Conservation (phyloP, 495 filamentous ascomycete species). For the Aspergillus steynii region DNA sequence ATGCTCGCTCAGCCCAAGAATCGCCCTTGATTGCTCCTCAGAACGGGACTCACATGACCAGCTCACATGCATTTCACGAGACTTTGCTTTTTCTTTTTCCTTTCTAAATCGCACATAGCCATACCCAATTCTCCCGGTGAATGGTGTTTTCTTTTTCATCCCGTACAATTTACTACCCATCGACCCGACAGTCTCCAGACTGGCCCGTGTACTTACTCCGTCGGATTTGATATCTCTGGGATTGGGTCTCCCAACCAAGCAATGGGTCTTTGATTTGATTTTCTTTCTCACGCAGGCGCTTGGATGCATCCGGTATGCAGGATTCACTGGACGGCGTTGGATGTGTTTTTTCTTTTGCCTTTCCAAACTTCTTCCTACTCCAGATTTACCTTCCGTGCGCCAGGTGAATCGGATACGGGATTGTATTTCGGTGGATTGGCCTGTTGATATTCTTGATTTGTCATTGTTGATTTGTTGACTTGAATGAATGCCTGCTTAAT, state of each 20-base stretch:
- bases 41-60: conserved; percentile 5
- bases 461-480: no score
- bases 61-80: not conserved
- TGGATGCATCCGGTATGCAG: conserved; percentile 21
- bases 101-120: not conserved
- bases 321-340: conserved; percentile 17
- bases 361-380: not conserved
- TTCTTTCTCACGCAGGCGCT: conserved; percentile 13
- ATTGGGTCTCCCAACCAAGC: conserved; percentile 4
- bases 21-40: conserved; percentile 25
- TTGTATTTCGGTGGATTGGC: not conserved
- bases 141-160: not conserved
- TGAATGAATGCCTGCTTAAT: no score
- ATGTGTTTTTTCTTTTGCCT: conserved; percentile 6
- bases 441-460: not conserved
- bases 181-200: conserved; percentile 7
- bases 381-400: not conserved
- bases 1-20: conserved; percentile 53
- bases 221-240: conserved; percentile 11
- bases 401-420: not conserved
- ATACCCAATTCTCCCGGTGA: not conserved
- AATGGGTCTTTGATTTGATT: conserved; percentile 4
- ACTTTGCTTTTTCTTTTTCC: not conserved
- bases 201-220: conserved; percentile 15
- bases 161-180: conserved; percentile 6